Conservation (phyloP, 805 yeast genomes). For the Sungouiozyma intestinalis region DNA sequence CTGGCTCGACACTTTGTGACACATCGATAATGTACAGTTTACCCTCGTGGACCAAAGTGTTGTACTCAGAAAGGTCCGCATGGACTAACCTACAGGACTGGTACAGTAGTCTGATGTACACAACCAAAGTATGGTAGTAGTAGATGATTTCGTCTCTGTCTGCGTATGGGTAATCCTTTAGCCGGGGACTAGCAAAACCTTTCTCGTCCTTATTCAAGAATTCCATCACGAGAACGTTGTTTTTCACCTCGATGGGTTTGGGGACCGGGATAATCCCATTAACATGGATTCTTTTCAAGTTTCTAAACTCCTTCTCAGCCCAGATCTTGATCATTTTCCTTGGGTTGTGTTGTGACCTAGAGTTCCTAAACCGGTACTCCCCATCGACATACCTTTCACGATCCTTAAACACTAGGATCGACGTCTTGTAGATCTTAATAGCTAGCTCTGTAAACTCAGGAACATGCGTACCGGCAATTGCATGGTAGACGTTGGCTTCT, state of each 20-base stretch:
- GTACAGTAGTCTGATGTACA: slow-evolving; percentile 78
- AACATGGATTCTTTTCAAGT: slow-evolving; percentile 67
- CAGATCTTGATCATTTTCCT: slow-evolving; percentile 95
- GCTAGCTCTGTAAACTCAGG: slow-evolving; percentile 49
- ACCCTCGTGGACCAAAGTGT: slow-evolving; percentile 72
- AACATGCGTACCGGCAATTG: slow-evolving; percentile 33
- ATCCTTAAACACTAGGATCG: slow-evolving; percentile 93
- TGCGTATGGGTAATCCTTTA: slow-evolving; percentile 71
- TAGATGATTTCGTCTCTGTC: slow-evolving; percentile 54
- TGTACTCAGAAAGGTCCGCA: slow-evolving; percentile 94
- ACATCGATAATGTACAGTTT: slow-evolving; percentile 86
- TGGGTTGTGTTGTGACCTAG: slow-evolving; percentile 82
- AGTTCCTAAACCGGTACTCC: slow-evolving; percentile 82
- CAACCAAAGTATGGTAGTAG: slow-evolving; percentile 68
- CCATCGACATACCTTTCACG: slow-evolving; percentile 94
- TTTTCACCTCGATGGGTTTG: slow-evolving; percentile 76
- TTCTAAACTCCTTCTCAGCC: slow-evolving; percentile 97
- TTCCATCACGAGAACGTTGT: slow-evolving; percentile 93
- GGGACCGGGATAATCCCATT: slow-evolving; percentile 83
- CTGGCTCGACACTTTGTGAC: slow-evolving; percentile 95
- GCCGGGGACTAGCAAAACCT: slow-evolving; percentile 85
- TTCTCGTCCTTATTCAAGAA: slow-evolving; percentile 54
- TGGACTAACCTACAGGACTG: slow-evolving; percentile 86
- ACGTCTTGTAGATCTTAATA: slow-evolving; percentile 89
- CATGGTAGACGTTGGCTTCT: slow-evolving; percentile 97